Conservation (phyloP, 2,329 filamentous ascomycete species). For the Ilyonectria sp. region DNA sequence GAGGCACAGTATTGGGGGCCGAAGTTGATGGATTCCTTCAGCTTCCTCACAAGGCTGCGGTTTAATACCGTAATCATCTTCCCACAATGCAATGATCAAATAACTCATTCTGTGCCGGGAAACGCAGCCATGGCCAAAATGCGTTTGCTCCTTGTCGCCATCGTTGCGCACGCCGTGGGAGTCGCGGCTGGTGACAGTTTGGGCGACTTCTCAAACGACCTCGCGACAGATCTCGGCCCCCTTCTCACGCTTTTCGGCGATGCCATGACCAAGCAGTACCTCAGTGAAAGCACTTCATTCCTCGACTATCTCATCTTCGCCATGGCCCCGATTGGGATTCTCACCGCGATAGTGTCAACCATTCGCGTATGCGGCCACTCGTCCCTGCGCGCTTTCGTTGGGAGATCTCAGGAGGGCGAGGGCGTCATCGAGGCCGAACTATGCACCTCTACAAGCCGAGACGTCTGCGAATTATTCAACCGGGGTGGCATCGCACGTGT, state of each 20-base stretch:
- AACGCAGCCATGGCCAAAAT: neutral
- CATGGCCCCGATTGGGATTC: conserved; percentile 56
- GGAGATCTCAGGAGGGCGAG: conserved; percentile 54
- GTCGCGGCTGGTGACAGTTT: neutral
- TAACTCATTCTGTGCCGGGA: neutral
- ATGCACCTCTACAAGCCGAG: conserved; percentile 56
- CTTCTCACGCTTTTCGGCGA: conserved; percentile 57
- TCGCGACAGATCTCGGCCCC: conserved; percentile 53
- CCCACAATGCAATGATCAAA: neutral
- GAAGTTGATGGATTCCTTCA: neutral
- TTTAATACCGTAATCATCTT: no score
- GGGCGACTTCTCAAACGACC: conserved; percentile 3
- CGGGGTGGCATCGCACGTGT: conserved; percentile 51
- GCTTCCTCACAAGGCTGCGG: neutral
- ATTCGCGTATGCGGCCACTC: conserved; percentile 52
- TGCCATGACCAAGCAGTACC: conserved; percentile 56
- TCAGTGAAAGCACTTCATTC: conserved; percentile 51
- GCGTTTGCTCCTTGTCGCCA: neutral
- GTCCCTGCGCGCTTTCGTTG: conserved; percentile 56
- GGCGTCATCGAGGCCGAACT: conserved; percentile 56
- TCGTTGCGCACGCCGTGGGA: neutral
- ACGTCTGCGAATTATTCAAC: conserved; percentile 58
- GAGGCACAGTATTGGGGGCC: neutral
- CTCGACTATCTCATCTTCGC: conserved; percentile 54
- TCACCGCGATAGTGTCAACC: conserved; percentile 54